Evolutionary conservation across 2,329 filamentous ascomycete species (phyloP).

Genomic region (Diaporthe vaccinii): DNA sequence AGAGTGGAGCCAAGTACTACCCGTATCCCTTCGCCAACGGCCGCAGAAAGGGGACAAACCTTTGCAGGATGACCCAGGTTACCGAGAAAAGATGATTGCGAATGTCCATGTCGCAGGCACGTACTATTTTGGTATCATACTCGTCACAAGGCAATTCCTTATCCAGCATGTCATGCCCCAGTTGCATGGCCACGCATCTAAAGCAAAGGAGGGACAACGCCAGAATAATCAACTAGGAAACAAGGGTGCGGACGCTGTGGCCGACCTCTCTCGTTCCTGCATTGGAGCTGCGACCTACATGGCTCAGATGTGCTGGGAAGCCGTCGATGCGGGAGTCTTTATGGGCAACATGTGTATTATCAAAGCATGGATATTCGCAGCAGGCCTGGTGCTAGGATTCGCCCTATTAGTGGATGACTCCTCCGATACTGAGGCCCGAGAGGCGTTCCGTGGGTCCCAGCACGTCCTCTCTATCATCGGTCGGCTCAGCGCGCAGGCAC

Average conservation of each 20-base stretch:
- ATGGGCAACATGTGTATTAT: conserved; percentile 43
- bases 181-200: conserved; percentile 9
- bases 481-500: conserved; percentile 42
- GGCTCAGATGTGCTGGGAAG: conserved; percentile 43
- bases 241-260: not conserved
- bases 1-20: conserved; percentile 36
- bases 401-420: conserved; percentile 40
- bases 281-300: conserved; percentile 42
- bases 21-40: conserved; percentile 32
- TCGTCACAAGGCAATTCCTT: conserved; percentile 42
- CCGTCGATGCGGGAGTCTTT: conserved; percentile 38
- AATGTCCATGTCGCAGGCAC: conserved; percentile 42
- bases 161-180: conserved; percentile 41
- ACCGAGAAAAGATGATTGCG: conserved; percentile 40
- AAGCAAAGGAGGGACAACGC: not conserved
- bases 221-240: not conserved
- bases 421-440: conserved; percentile 39
- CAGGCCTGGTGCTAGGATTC: conserved; percentile 40
- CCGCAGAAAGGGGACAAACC: conserved; percentile 1
- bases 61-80: not conserved
- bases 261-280: conserved; percentile 42
- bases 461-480: conserved; percentile 25
- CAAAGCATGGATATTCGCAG: conserved; percentile 41
- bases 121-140: conserved; percentile 45
- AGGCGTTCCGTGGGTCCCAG: conserved; percentile 40